These are phyloP conservation scores for Phytopythium ostracodes DNA, from an alignment of 352 stramenopile species.

Conservation along the genomic window DNA sequence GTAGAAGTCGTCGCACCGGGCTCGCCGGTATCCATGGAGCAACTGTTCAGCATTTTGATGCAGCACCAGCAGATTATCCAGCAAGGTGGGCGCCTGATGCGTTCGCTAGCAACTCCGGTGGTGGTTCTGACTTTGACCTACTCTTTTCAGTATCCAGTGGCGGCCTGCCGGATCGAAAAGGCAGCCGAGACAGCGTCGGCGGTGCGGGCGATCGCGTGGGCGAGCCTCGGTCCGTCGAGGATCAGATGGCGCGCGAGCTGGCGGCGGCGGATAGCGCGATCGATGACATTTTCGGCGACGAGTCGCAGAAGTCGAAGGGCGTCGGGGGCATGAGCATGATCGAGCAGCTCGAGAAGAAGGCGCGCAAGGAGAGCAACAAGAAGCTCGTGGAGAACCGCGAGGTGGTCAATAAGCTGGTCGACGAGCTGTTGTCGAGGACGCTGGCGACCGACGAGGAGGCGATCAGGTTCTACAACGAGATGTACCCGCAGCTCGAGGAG, in stretches of 20 bases:
- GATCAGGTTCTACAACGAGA: constrained; percentile 58
- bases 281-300: constrained; percentile 82
- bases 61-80: constrained; percentile 88
- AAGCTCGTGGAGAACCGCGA: constrained; percentile 76
- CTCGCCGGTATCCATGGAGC: constrained; percentile 76
- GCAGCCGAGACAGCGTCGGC: constrained; percentile 15
- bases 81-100: constrained; percentile 35
- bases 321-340: constrained; percentile 84
- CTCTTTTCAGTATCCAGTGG: constrained; percentile 38
- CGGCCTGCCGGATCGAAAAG: constrained; percentile 14
- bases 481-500: constrained; percentile 55
- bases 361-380: constrained; percentile 82
- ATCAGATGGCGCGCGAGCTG: constrained; percentile 83
- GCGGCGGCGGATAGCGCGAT: constrained; percentile 74
- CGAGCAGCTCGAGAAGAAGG: constrained; percentile 85
- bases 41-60: constrained; percentile 85
- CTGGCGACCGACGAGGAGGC: constrained; percentile 62
- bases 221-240: constrained; percentile 50
- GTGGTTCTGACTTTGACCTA: background rate
- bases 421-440: constrained; percentile 40
- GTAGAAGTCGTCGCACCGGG: constrained; percentile 15
- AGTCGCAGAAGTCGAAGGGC: constrained; percentile 61
- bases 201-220: constrained; percentile 7
- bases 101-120: no score
- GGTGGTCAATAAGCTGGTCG: constrained; percentile 57